phyloP scores from a whole-genome alignment of 1,139 yeast genomes.

The Kodamaea arcana region DNA sequence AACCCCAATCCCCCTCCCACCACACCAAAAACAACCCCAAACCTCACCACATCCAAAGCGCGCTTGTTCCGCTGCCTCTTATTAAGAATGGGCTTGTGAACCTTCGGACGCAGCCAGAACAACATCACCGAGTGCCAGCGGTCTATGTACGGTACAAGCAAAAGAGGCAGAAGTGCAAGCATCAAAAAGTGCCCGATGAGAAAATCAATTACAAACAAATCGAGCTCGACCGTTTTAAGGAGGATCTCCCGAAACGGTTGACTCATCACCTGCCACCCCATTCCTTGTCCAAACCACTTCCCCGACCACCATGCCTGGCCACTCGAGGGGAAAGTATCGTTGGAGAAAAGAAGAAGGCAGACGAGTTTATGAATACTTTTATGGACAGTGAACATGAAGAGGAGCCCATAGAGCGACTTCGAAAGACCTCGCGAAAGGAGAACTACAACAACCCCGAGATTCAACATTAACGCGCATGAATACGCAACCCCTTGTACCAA shows the following conservation, averaged over 20 bases:
- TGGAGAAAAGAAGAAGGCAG: conserved; percentile 45
- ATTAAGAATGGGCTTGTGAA: conserved; percentile 25
- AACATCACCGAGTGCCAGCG: conserved; percentile 32
- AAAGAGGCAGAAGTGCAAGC: conserved; percentile 55
- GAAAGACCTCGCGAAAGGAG: conserved; percentile 65
- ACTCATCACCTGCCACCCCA: conserved; percentile 55
- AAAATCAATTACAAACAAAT: conserved; percentile 69
- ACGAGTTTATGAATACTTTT: conserved; percentile 42
- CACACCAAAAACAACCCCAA: no score
- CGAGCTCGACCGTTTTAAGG: conserved; percentile 66
- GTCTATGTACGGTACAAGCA: conserved; percentile 62
- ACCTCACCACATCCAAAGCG: no score
- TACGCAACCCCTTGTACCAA: conserved; percentile 52
- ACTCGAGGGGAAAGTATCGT: no score
- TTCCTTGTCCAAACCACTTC: conserved; percentile 57
- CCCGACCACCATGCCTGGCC: conserved; percentile 98
- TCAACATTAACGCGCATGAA: conserved; percentile 46
- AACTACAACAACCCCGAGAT: conserved; percentile 54
- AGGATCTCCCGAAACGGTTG: conserved; percentile 69
- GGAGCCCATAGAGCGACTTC: conserved; percentile 53
- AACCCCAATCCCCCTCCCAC: no score
- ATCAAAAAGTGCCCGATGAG: conserved; percentile 62
- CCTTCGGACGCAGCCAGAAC: conserved; percentile 35
- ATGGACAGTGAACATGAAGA: conserved; percentile 56
- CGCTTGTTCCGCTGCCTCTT: conserved; percentile 15